Evolutionary conservation across 176 grass and related monocot genomes (phyloP).

Genomic region (Hordeum vulgare): DNA sequence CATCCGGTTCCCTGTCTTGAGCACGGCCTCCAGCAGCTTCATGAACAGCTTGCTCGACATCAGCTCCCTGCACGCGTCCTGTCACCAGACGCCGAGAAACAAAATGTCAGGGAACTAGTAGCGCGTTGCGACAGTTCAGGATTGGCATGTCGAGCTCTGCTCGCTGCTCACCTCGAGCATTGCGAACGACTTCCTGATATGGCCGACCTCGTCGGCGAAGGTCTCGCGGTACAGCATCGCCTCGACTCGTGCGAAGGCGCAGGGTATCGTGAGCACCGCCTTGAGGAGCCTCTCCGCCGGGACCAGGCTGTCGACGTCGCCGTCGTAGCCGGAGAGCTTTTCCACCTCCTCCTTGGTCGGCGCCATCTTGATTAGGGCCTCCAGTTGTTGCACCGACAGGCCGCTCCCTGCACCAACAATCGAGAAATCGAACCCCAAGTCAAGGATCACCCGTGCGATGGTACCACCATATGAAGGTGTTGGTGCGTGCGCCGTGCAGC

Average conservation of each 20-base stretch:
- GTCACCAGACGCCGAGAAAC: not conserved
- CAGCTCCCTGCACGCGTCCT: constrained; percentile 89
- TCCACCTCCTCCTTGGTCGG: constrained; percentile 83
- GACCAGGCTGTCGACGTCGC: constrained; percentile 47
- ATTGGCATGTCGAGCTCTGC: not conserved
- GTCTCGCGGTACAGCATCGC: constrained; percentile 84
- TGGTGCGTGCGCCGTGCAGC: not conserved
- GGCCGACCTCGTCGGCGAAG: constrained; percentile 76
- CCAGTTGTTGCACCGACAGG: constrained; percentile 71
- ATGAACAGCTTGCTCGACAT: constrained; percentile 92
- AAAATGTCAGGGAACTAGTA: not conserved
- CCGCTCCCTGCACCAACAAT: constrained; percentile 44
- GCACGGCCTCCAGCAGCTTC: constrained; percentile 93
- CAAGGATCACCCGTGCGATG: not conserved
- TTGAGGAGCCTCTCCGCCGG: constrained; percentile 73
- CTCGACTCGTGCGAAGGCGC: constrained; percentile 72
- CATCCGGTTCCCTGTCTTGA: constrained; percentile 97
- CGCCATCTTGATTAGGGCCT: constrained; percentile 87
- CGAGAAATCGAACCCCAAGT: not conserved
- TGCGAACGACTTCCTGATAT: constrained; percentile 59
- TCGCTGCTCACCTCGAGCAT: constrained; percentile 58
- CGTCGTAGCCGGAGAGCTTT: constrained; percentile 51
- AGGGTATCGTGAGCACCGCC: constrained; percentile 47
- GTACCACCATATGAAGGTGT: not conserved
- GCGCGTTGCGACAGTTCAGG: not conserved